Percentiles rank a stretch among this genome's conserved stretches.
phyloP scores from a whole-genome alignment of 2,329 filamentous ascomycete genomes.

The Aspergillus sojae region DNA sequence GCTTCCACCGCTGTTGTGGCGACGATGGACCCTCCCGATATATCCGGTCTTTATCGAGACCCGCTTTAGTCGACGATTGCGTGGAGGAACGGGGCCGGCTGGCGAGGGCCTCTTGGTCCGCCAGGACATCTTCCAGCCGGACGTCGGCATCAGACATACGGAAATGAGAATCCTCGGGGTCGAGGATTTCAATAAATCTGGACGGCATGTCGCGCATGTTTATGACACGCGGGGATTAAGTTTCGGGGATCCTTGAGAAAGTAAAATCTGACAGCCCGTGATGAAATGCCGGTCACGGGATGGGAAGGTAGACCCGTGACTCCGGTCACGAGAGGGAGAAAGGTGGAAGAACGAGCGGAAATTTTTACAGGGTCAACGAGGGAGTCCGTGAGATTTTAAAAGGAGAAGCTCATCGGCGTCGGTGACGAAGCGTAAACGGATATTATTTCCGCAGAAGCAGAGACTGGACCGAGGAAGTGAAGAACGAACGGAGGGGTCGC shows the following conservation, averaged over 20 bases:
- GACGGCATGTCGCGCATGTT: slow-evolving; percentile 40
- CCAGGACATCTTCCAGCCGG: slow-evolving; percentile 47
- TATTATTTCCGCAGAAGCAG: neutral
- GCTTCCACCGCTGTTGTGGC: slow-evolving; percentile 36
- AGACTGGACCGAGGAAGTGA: neutral
- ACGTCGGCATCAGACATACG: slow-evolving; percentile 45
- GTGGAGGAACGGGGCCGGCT: slow-evolving; percentile 40
- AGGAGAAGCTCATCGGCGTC: neutral
- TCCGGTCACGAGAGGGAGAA: neutral
- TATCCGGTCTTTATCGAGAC: slow-evolving; percentile 30
- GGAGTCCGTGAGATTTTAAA: neutral
- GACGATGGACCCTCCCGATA: slow-evolving; percentile 27
- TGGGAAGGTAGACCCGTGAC: neutral
- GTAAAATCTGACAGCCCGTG: neutral
- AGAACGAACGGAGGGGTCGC: slow-evolving; percentile 2
- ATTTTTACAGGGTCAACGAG: neutral
- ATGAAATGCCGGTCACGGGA: neutral
- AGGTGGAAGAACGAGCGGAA: neutral
- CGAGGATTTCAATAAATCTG: slow-evolving; percentile 49
- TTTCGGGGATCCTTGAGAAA: neutral
- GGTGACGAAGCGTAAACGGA: neutral
- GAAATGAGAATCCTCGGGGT: slow-evolving; percentile 36
- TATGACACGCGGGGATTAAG: neutral
- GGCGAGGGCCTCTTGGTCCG: slow-evolving; percentile 41
- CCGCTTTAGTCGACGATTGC: slow-evolving; percentile 37